These are phyloP conservation scores for Ophiosphaerella narmari DNA, from an alignment of 2,329 filamentous ascomycete genomes.

Conservation along the genomic window DNA sequence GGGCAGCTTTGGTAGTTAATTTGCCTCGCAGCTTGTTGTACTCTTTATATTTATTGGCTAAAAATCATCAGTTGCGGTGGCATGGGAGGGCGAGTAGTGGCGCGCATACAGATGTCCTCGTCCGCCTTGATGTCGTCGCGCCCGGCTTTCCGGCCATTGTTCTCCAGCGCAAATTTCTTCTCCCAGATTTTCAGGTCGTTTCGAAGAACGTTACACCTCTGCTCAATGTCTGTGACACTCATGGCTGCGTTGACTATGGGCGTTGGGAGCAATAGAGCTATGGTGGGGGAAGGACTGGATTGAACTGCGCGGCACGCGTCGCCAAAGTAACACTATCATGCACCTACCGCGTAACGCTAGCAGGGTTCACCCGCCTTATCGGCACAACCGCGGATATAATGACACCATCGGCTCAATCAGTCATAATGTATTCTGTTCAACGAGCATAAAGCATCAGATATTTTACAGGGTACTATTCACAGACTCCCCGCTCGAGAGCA, in stretches of 20 bases:
- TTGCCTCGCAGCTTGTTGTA: slow-evolving; percentile 66
- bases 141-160: slow-evolving; percentile 70
- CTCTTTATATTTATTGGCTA: slow-evolving; percentile 75
- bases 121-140: slow-evolving; percentile 78
- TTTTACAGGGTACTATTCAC: slow-evolving; percentile 49
- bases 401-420: background rate
- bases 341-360: slow-evolving; percentile 17
- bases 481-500: slow-evolving; percentile 43
- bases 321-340: background rate
- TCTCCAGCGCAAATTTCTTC: slow-evolving; percentile 63
- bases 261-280: slow-evolving; percentile 9
- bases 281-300: slow-evolving; percentile 20
- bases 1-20: slow-evolving; percentile 30
- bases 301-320: slow-evolving; percentile 38
- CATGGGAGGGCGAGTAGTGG: background rate
- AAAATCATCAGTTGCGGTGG: slow-evolving; percentile 13
- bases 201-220: slow-evolving; percentile 89
- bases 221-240: slow-evolving; percentile 33
- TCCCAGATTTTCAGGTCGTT: slow-evolving; percentile 76
- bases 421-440: slow-evolving; percentile 3
- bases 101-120: slow-evolving; percentile 66
- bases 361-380: slow-evolving; percentile 29
- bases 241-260: slow-evolving; percentile 24
- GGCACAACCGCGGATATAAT: slow-evolving; percentile 9
- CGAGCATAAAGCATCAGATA: slow-evolving; percentile 39